Percentiles rank a stretch among this genome's conserved stretches.
Conservation (phyloP, 257 asterid genomes). For the Lycium barbarum region DNA sequence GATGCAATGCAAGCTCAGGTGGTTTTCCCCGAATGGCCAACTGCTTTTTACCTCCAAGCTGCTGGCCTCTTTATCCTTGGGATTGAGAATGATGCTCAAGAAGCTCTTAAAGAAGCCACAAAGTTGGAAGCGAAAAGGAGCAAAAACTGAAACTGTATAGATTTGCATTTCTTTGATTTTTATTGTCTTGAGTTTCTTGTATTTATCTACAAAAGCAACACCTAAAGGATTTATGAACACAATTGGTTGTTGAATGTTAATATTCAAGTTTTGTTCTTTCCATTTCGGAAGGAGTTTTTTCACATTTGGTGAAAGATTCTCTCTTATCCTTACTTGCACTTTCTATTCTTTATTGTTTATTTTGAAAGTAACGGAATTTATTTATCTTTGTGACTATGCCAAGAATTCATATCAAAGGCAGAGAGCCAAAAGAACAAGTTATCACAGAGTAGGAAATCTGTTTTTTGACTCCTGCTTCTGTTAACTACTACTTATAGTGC, state of each 20-base stretch:
- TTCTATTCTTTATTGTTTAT: neutral
- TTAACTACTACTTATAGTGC: neutral
- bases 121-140: slow-evolving; percentile 45
- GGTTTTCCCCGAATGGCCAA: slow-evolving; percentile 54
- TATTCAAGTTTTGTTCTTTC: slow-evolving; percentile 27
- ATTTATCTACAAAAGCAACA: slow-evolving; percentile 33
- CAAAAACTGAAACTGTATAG: slow-evolving; percentile 43
- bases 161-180: slow-evolving; percentile 19
- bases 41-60: slow-evolving; percentile 57
- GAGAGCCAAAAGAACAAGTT: neutral
- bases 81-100: slow-evolving; percentile 55
- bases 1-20: slow-evolving; percentile 58
- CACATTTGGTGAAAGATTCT: slow-evolving; percentile 9
- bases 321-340: neutral
- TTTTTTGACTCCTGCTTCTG: neutral
- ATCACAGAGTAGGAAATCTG: neutral
- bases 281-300: neutral
- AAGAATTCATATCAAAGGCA: neutral
- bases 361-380: neutral
- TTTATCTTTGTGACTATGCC: neutral
- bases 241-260: slow-evolving; percentile 31
- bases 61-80: slow-evolving; percentile 52
- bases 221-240: neutral
- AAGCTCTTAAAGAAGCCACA: slow-evolving; percentile 54
- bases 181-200: slow-evolving; percentile 29